Evolutionary conservation across 139 green algal species (phyloP), one percentile per base, ranked within the genome.

Genomic region (Chloropicon primus): DNA sequence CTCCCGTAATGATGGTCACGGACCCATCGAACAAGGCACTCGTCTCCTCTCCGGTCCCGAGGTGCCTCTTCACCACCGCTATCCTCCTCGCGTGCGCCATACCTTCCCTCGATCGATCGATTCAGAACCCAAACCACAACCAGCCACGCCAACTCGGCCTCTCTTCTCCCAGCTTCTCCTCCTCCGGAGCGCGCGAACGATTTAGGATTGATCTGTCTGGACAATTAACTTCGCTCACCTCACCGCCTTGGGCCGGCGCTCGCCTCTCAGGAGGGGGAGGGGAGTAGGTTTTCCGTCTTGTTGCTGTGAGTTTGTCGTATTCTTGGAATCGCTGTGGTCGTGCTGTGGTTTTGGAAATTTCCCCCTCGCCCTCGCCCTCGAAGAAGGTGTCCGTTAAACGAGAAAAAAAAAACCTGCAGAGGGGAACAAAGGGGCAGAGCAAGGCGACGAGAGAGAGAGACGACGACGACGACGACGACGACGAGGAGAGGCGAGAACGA

Each of bases 1-100:
- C 87, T 1, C 91, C 91, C 22, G 91, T 96, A 22, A 96, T 87
- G 1, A 96, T 89, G 0, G 87, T 86, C 1, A 94, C 90, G 74
- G 89, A 74, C 5, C 2, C 76, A 75, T 5, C 21, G 2, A 76
- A 72, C 28, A 27, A 17, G 41, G 41, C 5, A 17, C 41, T 62
- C 41, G 41, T 17, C 10, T 5, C 41, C 17, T 62, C 10, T 5
- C 41, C 41, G 5, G 10, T 17, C 41, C 10, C 41, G 41, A 62
- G 41, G 41, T 62, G 41, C 41, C 17, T 62, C 41, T 5, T 62
- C 41, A 62, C 41, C 10, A 62, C 41, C 41, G 41, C 5, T 5
- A 62, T 62, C 41, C 41, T 62, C 41, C 17, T 62, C 41, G 10
- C 17, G 41, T 62, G 41, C 41, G 41, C 41, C 41, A 62, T 62